These are phyloP conservation scores for Geotrichum histeridarum DNA, from an alignment of 1,139 yeast genomes.

Conservation along the genomic window DNA sequence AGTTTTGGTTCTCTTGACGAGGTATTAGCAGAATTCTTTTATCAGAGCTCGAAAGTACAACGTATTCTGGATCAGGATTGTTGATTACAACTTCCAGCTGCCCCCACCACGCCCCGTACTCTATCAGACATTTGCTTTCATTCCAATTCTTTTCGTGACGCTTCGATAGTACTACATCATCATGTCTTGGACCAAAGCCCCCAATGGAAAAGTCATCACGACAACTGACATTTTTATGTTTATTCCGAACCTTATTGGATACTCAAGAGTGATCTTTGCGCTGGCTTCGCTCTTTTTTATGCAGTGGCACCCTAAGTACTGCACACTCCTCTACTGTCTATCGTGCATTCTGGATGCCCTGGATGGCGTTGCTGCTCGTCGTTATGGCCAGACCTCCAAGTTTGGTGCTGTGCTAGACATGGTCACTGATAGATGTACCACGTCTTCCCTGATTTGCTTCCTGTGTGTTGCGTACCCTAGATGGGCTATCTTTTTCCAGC, in stretches of 20 bases:
- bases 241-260: slow-evolving; percentile 90
- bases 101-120: not conserved
- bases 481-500: slow-evolving; percentile 68
- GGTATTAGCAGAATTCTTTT: no score
- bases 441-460: slow-evolving; percentile 82
- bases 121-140: not conserved
- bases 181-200: slow-evolving; percentile 20
- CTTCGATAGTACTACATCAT: not conserved
- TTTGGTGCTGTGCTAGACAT: slow-evolving; percentile 97
- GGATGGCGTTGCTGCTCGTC: slow-evolving; percentile 94
- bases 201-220: slow-evolving; percentile 28
- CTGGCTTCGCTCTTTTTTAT: slow-evolving; percentile 71
- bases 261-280: slow-evolving; percentile 75
- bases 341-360: slow-evolving; percentile 93
- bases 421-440: slow-evolving; percentile 98
- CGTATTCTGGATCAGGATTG: not conserved
- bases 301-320: slow-evolving; percentile 75
- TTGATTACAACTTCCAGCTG: not conserved
- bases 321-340: slow-evolving; percentile 72
- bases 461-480: slow-evolving; percentile 74
- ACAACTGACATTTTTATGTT: slow-evolving; percentile 59
- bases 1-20: no score
- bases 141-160: not conserved
- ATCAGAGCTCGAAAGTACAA: not conserved
- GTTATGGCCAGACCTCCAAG: slow-evolving; percentile 79